Percentiles rank a stretch among this genome's conserved stretches.
phyloP scores from a whole-genome alignment of 441 rosid genomes.

The Euphorbia schlechtendalii region DNA sequence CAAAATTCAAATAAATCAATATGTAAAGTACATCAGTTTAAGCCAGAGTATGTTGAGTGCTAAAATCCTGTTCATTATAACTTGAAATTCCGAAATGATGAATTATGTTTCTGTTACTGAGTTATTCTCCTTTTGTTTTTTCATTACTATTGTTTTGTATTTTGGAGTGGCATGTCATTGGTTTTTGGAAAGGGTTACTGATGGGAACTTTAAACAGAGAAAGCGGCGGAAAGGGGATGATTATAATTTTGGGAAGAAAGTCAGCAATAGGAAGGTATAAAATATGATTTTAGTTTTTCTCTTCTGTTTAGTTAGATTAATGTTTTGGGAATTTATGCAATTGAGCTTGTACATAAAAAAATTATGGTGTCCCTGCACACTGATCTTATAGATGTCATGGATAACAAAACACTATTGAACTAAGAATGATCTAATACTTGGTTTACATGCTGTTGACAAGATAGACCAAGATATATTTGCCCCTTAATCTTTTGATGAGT shows the following conservation, averaged over 20 bases:
- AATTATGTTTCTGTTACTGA: not conserved
- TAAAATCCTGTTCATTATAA: not conserved
- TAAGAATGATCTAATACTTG: not conserved
- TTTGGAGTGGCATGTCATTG: not conserved
- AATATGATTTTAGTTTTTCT: not conserved
- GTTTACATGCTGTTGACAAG: not conserved
- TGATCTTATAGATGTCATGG: too few species aligned
- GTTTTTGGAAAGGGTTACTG: constrained; percentile 4
- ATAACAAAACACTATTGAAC: not conserved
- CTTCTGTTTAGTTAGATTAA: not conserved
- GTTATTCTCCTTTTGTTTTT: not conserved
- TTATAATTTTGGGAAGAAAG: constrained; percentile 47
- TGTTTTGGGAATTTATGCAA: not conserved
- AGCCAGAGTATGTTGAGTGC: not conserved
- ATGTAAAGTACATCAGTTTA: not conserved
- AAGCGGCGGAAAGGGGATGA: constrained; percentile 90
- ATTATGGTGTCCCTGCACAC: too few species aligned
- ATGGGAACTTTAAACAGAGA: constrained; percentile 45
- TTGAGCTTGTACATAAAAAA: not conserved
- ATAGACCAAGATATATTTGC: not conserved
- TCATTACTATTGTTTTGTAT: not conserved
- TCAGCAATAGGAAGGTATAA: constrained; percentile 59
- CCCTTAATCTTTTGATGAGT: not conserved
- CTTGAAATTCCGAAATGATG: not conserved
- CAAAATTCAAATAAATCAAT: not conserved